Conservation (phyloP, 2,329 filamentous ascomycete species). For the Penicillium palitans region DNA sequence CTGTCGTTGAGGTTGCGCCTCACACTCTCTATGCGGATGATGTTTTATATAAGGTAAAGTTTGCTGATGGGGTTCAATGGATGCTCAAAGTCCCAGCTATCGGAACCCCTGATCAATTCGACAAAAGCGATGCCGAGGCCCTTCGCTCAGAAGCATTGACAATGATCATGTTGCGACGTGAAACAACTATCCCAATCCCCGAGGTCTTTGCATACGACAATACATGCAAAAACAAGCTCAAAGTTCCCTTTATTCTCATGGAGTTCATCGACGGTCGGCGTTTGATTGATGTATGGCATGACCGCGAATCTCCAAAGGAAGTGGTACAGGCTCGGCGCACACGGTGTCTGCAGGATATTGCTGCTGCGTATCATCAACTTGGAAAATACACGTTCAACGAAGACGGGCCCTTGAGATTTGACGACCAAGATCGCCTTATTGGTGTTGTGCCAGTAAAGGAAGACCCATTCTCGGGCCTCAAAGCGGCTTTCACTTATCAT, state of each 20-base stretch:
- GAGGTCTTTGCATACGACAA: conserved; percentile 30
- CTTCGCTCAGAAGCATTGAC: conserved; percentile 29
- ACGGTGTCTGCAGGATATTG: neutral
- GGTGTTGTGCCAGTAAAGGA: neutral
- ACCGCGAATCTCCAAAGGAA: neutral
- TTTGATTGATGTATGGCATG: conserved; percentile 33
- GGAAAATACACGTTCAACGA: neutral
- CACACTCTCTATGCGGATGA: neutral
- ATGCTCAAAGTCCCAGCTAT: conserved; percentile 7
- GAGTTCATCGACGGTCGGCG: conserved; percentile 24
- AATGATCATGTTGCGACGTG: conserved; percentile 31
- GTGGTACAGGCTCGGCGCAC: neutral
- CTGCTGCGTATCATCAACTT: neutral
- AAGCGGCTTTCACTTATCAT: neutral
- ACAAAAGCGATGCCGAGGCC: conserved; percentile 1
- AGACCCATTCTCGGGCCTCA: neutral
- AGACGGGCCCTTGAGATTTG: neutral
- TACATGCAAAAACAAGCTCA: conserved; percentile 25
- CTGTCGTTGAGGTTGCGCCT: neutral
- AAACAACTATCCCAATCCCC: conserved; percentile 35
- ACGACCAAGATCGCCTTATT: neutral
- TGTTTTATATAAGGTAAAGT: neutral
- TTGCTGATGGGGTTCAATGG: conserved; percentile 4
- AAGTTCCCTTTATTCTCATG: conserved; percentile 32
- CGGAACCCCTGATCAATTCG: conserved; percentile 6